Base-by-base conservation (phyloP, 768 basidiomycete genomes). In the Mycena crocata region DNA sequence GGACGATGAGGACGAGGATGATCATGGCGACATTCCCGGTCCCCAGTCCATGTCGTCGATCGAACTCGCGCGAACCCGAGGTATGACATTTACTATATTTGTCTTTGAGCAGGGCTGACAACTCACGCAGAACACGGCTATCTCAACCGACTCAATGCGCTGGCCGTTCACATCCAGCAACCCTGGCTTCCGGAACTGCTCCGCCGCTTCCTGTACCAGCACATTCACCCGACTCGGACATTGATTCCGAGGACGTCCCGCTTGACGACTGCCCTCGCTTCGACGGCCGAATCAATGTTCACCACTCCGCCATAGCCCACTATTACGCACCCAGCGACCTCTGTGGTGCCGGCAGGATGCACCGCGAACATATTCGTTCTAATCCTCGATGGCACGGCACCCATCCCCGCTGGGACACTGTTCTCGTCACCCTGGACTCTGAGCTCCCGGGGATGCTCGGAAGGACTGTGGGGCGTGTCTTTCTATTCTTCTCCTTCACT, bases 121-220 rank as follows among this genome's bases (percentile, higher is more conserved):
- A 4, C 44, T 3, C 3, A 12, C 37, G 3, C 28, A 50, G 58
- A 48, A 13, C 58, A 28, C 26, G 48, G 12, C 2, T 60, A 60
- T 48, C 58, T 48, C 6, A 13, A 24, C 2, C 19, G 8, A 9
- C 28, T 61, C 5, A 17, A 30, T 2, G 30, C 49, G 70, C 57
- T 71, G 63, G 5, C 64, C 65, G 13, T 73, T 60, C 48, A 72
- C 70, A 7, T 76, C 68, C 0, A 73, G 63, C 58, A 76, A 67
- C 5, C 59, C 28, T 13, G 42, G 14, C 21, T 61, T 13, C 59
- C 59, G 37, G 5, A 2, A 12, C 59, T 61, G 14, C 26, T 59
- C 57, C 57, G 57, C 44, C 57, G 34, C 24, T 61, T 32, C 23
- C 23, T 52, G 8, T 26, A 52, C 17, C 49, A 61, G 28, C 49